phyloP scores from a whole-genome alignment of 352 stramenopile species.

The Ophiocytium majus region DNA sequence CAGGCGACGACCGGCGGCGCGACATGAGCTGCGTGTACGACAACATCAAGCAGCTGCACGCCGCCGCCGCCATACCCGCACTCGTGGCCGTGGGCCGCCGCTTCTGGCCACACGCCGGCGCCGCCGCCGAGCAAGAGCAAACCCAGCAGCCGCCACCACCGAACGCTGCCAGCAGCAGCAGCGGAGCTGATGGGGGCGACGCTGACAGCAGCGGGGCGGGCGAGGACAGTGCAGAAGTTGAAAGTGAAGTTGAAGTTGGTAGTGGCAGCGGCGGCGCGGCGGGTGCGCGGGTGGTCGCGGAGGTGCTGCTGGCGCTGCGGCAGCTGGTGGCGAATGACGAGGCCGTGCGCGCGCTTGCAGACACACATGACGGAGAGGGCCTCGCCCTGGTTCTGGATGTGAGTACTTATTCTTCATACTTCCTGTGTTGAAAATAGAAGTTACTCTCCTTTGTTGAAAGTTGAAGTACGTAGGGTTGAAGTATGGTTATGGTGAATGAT shows the following conservation, averaged over 20 bases:
- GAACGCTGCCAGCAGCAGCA: not conserved
- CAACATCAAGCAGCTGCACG: not conserved
- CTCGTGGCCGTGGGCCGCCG: not conserved
- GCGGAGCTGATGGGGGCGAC: not conserved
- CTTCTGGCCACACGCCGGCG: not conserved
- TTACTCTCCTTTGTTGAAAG: no score
- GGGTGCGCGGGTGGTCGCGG: not conserved
- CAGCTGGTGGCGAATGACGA: conserved; percentile 23
- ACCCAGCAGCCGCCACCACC: not conserved
- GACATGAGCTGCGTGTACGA: conserved; percentile 19
- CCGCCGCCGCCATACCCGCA: not conserved
- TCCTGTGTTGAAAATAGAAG: no score
- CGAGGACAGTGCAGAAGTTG: not conserved
- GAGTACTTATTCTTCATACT: no score
- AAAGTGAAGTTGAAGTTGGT: not conserved
- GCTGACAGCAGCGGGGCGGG: not conserved
- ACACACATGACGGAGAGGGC: not conserved
- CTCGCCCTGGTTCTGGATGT: conserved; percentile 8
- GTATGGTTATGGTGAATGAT: conserved; percentile 24
- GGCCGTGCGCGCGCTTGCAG: conserved; percentile 11
- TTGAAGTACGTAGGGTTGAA: no score
- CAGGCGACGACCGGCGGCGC: conserved; percentile 13
- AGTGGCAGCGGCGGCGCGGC: not conserved
- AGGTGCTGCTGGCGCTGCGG: not conserved
- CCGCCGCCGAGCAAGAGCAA: not conserved